Conservation (phyloP, 257 asterid genomes). For the Ballota nigra region DNA sequence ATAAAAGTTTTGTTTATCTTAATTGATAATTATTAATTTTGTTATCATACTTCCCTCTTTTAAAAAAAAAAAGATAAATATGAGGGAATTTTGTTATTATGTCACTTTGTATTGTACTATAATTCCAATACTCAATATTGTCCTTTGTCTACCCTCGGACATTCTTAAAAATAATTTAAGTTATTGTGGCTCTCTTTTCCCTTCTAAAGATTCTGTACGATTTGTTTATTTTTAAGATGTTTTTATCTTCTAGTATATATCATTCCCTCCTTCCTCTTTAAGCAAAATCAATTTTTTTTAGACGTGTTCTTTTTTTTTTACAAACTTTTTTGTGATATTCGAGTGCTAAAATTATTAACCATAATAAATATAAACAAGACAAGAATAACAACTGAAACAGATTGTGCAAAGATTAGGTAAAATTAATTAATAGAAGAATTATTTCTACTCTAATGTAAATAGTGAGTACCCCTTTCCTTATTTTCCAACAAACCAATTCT, state of each 20-base stretch:
- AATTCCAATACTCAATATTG: background rate
- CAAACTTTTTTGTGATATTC: no score
- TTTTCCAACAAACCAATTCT: no score
- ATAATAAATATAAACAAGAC: background rate
- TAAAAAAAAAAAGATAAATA: no score
- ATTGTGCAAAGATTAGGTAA: background rate
- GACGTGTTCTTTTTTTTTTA: no score
- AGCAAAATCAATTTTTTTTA: background rate
- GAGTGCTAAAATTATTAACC: background rate
- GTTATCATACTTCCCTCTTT: background rate
- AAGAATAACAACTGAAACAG: background rate
- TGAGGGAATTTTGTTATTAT: background rate
- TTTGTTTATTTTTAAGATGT: background rate
- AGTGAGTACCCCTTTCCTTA: no score
- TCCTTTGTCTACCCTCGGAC: background rate
- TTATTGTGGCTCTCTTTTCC: slow-evolving; percentile 9
- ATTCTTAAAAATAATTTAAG: background rate
- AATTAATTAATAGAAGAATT: background rate
- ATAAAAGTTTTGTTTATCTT: no score
- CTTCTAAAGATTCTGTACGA: background rate
- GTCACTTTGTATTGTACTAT: background rate
- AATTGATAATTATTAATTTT: background rate
- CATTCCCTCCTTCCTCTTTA: background rate
- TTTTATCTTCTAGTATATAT: background rate
- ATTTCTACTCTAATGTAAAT: background rate